Evolutionary conservation across 768 basidiomycete genomes (phyloP).

Genomic region (Boletales sp.): DNA sequence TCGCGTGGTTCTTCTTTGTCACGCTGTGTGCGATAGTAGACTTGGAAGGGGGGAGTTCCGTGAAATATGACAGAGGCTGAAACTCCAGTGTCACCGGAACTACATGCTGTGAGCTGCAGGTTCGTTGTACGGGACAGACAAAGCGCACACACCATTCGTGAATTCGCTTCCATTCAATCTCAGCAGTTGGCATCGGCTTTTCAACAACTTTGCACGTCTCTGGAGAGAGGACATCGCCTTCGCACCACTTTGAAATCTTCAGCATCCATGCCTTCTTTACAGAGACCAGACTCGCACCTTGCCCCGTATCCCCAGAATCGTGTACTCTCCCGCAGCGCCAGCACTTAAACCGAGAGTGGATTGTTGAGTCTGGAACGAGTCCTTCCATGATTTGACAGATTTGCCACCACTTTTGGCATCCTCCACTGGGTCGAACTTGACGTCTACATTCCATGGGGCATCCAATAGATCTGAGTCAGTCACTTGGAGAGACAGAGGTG

Average conservation of each 20-base stretch:
- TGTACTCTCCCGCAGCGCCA: slow-evolving; percentile 73
- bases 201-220: slow-evolving; percentile 76
- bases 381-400: slow-evolving; percentile 58
- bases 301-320: slow-evolving; percentile 65
- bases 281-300: slow-evolving; percentile 37
- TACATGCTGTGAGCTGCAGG: slow-evolving; percentile 25
- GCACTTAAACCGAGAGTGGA: slow-evolving; percentile 48
- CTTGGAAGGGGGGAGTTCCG: slow-evolving; percentile 85
- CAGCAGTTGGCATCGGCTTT: slow-evolving; percentile 72
- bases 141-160: slow-evolving; percentile 69
- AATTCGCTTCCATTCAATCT: slow-evolving; percentile 85
- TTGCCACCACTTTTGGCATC: slow-evolving; percentile 38
- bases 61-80: slow-evolving; percentile 82
- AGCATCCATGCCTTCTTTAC: neutral
- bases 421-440: slow-evolving; percentile 57
- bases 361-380: slow-evolving; percentile 50
- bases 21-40: slow-evolving; percentile 73
- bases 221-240: slow-evolving; percentile 80
- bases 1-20: slow-evolving; percentile 64
- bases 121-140: slow-evolving; percentile 3
- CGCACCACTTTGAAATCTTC: slow-evolving; percentile 52
- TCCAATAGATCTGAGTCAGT: slow-evolving; percentile 58
- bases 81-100: slow-evolving; percentile 90
- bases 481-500: slow-evolving; percentile 50
- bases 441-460: slow-evolving; percentile 61